Evolutionary conservation across 2,329 filamentous ascomycete genomes (phyloP), one percentile per base, ranked within the genome.

Genomic region (Calonectria honghensis): DNA sequence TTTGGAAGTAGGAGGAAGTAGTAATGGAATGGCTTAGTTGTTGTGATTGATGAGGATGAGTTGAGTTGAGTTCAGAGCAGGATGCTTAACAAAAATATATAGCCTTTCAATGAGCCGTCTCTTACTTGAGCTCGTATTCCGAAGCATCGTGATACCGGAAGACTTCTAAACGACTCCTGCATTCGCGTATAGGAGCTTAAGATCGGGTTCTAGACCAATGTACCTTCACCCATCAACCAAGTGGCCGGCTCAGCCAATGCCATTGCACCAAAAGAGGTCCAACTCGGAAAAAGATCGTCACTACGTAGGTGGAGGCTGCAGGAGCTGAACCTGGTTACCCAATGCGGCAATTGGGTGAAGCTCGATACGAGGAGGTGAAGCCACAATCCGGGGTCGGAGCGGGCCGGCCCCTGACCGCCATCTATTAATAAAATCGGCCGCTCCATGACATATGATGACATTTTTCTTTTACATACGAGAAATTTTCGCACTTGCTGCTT

Each of bases 301-400:
- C 37, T 20, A n/a, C 18, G 31, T 37, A 10, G 52, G 32, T 37
- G 52, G 32, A 37, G 32, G 14, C 20, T 6, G 4, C 31, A 6
- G 32, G 16, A 59, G 52, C 52, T 59, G 52, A 59, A 16, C 52
- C 27, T 11, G 32, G 16, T 59, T 27, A 4, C 54, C 54, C 20
- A 59, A 39, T 37, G 9, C 10, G 54, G 32, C 37, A 39, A 39
- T n/a, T 14, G 37, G 54, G 31, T 35, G 32, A 59, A n/a, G 20
- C 54, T 37, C 37, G 16, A 39, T 59, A 59, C 54, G 32, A 59
- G 32, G 32, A n/a, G 20, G 37, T 59, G 32, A 59, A 59, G 54
- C 32, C 54, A 59, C 54, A 27, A 59, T 35, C 32, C 6, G 32
- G 54, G 54, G 54, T 13, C 54, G 54, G 32, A 39, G 54, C 54